These are phyloP conservation scores for Cucumis hystrix DNA, from an alignment of 306 rosid species.

Conservation along the genomic window DNA sequence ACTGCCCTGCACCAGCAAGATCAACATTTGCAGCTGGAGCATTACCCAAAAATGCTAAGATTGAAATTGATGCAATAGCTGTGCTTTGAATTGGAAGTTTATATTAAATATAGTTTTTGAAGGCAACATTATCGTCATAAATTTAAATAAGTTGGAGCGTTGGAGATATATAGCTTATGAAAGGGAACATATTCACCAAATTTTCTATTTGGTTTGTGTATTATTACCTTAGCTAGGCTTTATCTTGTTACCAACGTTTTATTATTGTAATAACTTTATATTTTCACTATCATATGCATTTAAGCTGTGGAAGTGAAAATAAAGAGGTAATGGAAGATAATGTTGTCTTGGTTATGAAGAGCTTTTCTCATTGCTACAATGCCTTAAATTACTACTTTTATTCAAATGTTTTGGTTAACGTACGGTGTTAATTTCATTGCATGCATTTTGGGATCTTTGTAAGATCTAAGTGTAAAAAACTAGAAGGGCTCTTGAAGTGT, in stretches of 20 bases:
- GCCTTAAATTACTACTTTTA: not conserved
- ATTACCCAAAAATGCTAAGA: constrained; percentile 87
- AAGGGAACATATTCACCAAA: not conserved
- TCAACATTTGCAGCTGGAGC: constrained; percentile 81
- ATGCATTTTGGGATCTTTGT: no score
- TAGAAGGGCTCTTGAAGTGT: no score
- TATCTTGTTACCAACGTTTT: not conserved
- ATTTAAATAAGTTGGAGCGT: not conserved
- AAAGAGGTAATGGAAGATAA: no score
- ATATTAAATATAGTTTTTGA: not conserved
- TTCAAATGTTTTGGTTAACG: no score
- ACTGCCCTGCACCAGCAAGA: constrained; percentile 70
- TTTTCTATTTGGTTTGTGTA: no score
- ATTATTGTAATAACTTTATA: not conserved
- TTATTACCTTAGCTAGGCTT: no score
- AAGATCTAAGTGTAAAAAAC: no score
- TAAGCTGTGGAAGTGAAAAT: not conserved
- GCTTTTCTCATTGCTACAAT: not conserved
- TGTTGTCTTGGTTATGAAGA: not conserved
- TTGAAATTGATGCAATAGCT: constrained; percentile 89
- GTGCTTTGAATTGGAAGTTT: constrained; percentile 18
- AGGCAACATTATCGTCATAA: no score
- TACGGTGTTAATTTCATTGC: no score
- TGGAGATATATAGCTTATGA: no score
- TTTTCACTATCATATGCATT: not conserved